Conservation (phyloP, 1,139 yeast species). For the Debaryomyces singareniensis region DNA sequence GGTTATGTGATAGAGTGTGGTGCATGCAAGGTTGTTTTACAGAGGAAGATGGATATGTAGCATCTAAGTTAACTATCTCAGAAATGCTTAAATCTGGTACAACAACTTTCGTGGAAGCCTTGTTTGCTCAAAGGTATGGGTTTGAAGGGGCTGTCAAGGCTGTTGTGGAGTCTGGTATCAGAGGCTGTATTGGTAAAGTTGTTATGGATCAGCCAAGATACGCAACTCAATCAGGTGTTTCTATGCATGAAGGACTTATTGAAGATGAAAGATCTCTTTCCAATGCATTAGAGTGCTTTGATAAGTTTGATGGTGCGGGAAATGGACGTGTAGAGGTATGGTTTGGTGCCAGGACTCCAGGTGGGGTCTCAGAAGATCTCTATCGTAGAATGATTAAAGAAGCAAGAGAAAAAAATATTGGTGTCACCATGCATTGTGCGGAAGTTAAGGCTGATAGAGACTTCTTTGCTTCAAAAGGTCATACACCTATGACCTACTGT, state of each 20-base stretch:
- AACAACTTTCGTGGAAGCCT: constrained; percentile 15
- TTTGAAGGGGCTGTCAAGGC: constrained; percentile 19
- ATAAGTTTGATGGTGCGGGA: constrained; percentile 12
- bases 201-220: constrained; percentile 13
- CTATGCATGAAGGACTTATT: constrained; percentile 9
- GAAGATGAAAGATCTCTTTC: constrained; percentile 8
- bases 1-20: constrained; percentile 18
- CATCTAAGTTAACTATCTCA: constrained; percentile 14
- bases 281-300: constrained; percentile 9
- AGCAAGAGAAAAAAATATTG: constrained; percentile 13
- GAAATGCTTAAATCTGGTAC: constrained; percentile 19
- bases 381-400: constrained; percentile 10
- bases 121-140: constrained; percentile 11
- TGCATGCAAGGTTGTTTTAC: constrained; percentile 16
- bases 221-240: constrained; percentile 10
- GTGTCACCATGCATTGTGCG: constrained; percentile 16
- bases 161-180: constrained; percentile 13
- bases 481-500: constrained; percentile 15
- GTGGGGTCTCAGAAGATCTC: constrained; percentile 10
- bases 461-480: constrained; percentile 13
- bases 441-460: constrained; percentile 15
- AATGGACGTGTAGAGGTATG: constrained; percentile 16
- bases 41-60: constrained; percentile 16
- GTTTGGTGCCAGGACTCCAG: constrained; percentile 14
- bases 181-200: constrained; percentile 13